Evolutionary conservation across 768 basidiomycete genomes (phyloP).

Genomic region (Cyclocybe cylindracea): DNA sequence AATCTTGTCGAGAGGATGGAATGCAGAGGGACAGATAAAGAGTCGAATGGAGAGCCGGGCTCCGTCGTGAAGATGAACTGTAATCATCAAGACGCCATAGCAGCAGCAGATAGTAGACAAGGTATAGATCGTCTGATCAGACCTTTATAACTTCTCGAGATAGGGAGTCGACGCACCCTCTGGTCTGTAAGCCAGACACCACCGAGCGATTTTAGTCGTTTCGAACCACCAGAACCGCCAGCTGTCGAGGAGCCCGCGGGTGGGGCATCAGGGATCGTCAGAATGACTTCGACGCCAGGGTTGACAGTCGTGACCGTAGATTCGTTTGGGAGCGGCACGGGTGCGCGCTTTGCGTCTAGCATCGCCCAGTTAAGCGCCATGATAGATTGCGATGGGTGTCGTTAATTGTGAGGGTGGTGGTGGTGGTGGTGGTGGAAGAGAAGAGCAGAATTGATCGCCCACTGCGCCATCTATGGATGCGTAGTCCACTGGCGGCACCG

Average conservation of each 20-base stretch:
- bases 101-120: not conserved
- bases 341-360: constrained; percentile 56
- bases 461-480: not conserved
- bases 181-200: constrained; percentile 69
- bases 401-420: not conserved
- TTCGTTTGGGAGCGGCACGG: constrained; percentile 68
- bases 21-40: constrained; percentile 60
- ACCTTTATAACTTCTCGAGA: not conserved
- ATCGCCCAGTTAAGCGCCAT: constrained; percentile 86
- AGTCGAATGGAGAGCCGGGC: constrained; percentile 37
- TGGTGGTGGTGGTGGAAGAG: constrained; percentile 9
- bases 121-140: not conserved
- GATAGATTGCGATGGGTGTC: constrained; percentile 9
- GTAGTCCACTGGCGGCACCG: not conserved
- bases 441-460: not conserved
- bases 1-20: constrained; percentile 70
- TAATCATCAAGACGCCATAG: not conserved
- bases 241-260: constrained; percentile 42
- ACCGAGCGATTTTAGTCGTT: constrained; percentile 61
- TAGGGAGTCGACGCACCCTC: constrained; percentile 49
- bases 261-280: constrained; percentile 57
- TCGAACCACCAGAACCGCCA: constrained; percentile 55
- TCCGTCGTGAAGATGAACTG: constrained; percentile 67
- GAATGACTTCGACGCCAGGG: constrained; percentile 55
- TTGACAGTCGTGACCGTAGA: constrained; percentile 55